phyloP scores from a whole-genome alignment of 768 basidiomycete genomes.

The Pisolithus albus region DNA sequence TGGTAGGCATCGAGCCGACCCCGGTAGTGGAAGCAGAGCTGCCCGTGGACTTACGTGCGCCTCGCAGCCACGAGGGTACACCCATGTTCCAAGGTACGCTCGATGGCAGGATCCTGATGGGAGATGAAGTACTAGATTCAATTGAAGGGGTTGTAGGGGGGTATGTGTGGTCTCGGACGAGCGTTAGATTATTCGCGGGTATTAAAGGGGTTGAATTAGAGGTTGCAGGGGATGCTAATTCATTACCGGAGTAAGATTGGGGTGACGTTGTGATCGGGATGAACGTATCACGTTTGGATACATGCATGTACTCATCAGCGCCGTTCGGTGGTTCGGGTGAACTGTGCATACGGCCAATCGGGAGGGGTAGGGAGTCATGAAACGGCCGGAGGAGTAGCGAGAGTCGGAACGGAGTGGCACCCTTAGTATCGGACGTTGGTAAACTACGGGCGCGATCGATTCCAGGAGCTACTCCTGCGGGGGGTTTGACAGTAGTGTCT shows the following conservation, averaged over 20 bases:
- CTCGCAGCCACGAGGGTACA: constrained; percentile 68
- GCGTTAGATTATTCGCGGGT: constrained; percentile 21
- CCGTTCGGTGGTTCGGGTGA: constrained; percentile 30
- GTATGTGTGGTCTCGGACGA: constrained; percentile 61
- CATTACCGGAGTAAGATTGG: constrained; percentile 10
- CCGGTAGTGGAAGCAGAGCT: constrained; percentile 27
- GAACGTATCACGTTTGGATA: constrained; percentile 54
- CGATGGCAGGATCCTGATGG: constrained; percentile 39
- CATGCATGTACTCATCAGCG: constrained; percentile 65
- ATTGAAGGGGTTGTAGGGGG: constrained; percentile 61
- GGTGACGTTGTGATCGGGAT: constrained; percentile 50
- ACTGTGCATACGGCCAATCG: constrained; percentile 27
- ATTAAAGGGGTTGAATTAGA: constrained; percentile 6
- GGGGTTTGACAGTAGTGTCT: constrained; percentile 50
- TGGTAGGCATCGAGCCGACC: constrained; percentile 12
- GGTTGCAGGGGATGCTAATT: not conserved
- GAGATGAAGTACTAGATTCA: constrained; percentile 32
- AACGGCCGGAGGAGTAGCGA: constrained; percentile 63
- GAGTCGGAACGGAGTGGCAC: constrained; percentile 50
- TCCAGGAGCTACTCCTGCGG: constrained; percentile 17
- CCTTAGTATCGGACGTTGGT: constrained; percentile 28
- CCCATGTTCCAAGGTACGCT: constrained; percentile 50
- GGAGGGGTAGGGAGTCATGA: constrained; percentile 44
- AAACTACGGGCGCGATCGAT: constrained; percentile 37
- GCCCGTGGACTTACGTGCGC: constrained; percentile 34